A percentile compares a stretch with the other conserved stretches of the same genome.
phyloP scores from a whole-genome alignment of 1,284 basidiomycete species.

The Bondarzewia mesenterica region DNA sequence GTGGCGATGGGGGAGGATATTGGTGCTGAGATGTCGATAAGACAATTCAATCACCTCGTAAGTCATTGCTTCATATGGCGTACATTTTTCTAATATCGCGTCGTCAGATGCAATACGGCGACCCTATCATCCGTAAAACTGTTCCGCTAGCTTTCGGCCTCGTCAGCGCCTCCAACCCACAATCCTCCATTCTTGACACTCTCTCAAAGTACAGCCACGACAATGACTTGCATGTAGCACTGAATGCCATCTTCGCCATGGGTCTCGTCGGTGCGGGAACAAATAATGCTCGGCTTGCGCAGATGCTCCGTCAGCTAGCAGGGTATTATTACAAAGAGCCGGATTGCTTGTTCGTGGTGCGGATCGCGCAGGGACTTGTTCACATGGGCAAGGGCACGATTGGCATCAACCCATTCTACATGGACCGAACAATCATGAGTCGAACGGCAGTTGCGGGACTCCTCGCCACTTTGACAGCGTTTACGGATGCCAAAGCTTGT shows the following conservation, averaged over 20 bases:
- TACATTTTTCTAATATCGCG: constrained; percentile 29
- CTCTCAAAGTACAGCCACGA: constrained; percentile 99
- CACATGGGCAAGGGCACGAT: constrained; percentile 99
- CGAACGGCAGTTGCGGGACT: constrained; percentile 89
- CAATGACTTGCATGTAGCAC: constrained; percentile 91
- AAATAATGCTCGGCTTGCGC: constrained; percentile 95
- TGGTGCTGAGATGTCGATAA: constrained; percentile 92
- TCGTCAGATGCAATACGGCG: constrained; percentile 90
- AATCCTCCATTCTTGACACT: constrained; percentile 93
- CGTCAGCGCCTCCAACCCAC: constrained; percentile 92
- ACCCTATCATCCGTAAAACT: constrained; percentile 85
- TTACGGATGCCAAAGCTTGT: constrained; percentile 93
- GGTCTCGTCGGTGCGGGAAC: constrained; percentile 96
- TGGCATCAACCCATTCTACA: constrained; percentile 97
- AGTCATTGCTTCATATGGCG: constrained; percentile 18
- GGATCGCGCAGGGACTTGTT: constrained; percentile 92
- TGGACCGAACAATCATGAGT: constrained; percentile 86
- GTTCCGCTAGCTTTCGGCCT: constrained; percentile 97
- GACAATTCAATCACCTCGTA: constrained; percentile 92
- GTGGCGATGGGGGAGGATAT: constrained; percentile 99
- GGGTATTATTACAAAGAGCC: constrained; percentile 98
- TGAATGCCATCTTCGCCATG: constrained; percentile 99
- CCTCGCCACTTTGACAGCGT: constrained; percentile 81
- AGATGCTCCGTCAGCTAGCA: constrained; percentile 95
- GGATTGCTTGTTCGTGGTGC: constrained; percentile 95